Evolutionary conservation across 164 flowering plant genomes (phyloP).

Genomic region (Vitis cinerea): DNA sequence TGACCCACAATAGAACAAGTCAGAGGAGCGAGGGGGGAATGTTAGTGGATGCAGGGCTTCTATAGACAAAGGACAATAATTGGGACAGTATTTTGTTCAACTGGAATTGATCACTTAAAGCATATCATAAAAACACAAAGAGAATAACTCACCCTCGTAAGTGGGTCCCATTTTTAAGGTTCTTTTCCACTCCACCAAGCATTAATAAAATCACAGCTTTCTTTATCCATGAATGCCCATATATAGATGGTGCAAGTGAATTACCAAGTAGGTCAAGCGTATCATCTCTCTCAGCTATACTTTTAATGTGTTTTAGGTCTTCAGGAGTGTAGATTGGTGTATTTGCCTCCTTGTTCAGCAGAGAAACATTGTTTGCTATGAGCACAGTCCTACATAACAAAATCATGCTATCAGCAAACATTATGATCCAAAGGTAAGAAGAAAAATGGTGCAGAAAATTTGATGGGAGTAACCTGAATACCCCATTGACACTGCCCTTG

Average conservation of each 20-base stretch:
- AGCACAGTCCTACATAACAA: constrained; percentile 76
- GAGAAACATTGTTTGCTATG: constrained; percentile 83
- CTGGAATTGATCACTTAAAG: background rate
- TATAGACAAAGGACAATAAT: background rate
- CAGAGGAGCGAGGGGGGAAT: no score
- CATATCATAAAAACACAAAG: background rate
- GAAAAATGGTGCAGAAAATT: background rate
- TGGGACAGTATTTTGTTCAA: background rate
- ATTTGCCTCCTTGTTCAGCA: constrained; percentile 94
- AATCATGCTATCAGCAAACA: constrained; percentile 2
- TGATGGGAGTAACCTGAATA: constrained; percentile 64
- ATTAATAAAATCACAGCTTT: constrained; percentile 89
- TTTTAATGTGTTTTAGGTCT: constrained; percentile 71
- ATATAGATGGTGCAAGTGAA: constrained; percentile 97
- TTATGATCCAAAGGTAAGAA: background rate
- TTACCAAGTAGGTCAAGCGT: constrained; percentile 84
- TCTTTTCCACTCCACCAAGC: constrained; percentile 98
- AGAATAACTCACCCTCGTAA: constrained; percentile 76
- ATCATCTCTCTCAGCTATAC: constrained; percentile 76
- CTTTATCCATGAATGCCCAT: constrained; percentile 98
- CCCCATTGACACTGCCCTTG: constrained; percentile 95
- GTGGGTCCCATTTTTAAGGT: constrained; percentile 93
- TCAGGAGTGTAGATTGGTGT: constrained; percentile 73
- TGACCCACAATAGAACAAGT: background rate
- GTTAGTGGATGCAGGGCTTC: no score